phyloP scores from a whole-genome alignment of 345 rosid genomes.

The Orychophragmus violaceus region DNA sequence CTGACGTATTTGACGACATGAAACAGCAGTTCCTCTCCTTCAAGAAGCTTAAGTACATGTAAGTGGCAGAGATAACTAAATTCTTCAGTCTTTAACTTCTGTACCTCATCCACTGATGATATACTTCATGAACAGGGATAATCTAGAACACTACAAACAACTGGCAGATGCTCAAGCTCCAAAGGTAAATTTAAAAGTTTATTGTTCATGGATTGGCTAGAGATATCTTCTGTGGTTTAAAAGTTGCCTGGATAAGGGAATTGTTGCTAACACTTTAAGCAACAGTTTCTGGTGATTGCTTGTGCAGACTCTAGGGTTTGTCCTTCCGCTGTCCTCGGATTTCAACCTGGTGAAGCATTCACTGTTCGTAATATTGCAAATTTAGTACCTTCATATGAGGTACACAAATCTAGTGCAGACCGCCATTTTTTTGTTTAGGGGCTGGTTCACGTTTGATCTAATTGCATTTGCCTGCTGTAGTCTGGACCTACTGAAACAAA shows the following conservation, averaged over 20 bases:
- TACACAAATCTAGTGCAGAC: conserved; percentile 12
- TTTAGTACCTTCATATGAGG: conserved; percentile 85
- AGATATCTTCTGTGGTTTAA: background rate
- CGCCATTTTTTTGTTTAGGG: background rate
- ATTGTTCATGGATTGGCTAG: background rate
- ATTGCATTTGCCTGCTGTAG: conserved; percentile 35
- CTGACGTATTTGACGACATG: conserved; percentile 57
- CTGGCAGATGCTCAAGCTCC: conserved; percentile 80
- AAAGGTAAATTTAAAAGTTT: conserved; percentile 40
- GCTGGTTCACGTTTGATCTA: conserved; percentile 2
- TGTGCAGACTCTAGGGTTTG: conserved; percentile 99
- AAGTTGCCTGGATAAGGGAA: conserved; percentile 4
- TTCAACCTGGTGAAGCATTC: conserved; percentile 99
- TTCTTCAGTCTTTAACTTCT: conserved; percentile 13
- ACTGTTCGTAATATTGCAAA: conserved; percentile 89
- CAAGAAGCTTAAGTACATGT: conserved; percentile 71
- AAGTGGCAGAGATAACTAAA: conserved; percentile 15
- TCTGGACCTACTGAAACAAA: conserved; percentile 91
- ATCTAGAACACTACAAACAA: conserved; percentile 55
- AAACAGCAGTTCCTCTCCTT: conserved; percentile 66
- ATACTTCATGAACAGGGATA: too few relatives aligned
- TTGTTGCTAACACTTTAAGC: conserved; percentile 30
- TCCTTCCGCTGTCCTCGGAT: conserved; percentile 80
- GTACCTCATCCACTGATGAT: too few relatives aligned
- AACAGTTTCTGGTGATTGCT: conserved; percentile 93